These are phyloP conservation scores for Multifurca ochricompacta DNA, from an alignment of 768 basidiomycete genomes.

Conservation along the genomic window DNA sequence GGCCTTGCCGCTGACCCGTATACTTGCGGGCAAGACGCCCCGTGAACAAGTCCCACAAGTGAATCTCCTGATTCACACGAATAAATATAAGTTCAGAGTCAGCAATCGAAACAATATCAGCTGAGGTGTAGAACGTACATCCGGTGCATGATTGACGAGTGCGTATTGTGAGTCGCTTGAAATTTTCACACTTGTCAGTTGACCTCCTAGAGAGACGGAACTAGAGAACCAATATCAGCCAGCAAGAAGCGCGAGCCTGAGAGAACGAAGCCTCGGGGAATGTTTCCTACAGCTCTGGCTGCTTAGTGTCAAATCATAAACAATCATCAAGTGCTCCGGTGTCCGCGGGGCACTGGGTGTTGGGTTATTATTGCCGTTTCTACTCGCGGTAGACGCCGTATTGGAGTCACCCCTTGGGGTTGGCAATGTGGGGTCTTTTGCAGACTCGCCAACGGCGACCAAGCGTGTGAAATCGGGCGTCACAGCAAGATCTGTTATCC, in stretches of 20 bases:
- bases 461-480: constrained; percentile 79
- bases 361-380: constrained; percentile 25
- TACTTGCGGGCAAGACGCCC: constrained; percentile 70
- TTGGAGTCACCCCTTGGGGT: constrained; percentile 21
- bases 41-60: constrained; percentile 73
- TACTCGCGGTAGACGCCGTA: constrained; percentile 16
- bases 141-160: constrained; percentile 79
- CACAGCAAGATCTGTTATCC: constrained; percentile 80
- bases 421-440: constrained; percentile 23
- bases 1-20: constrained; percentile 76
- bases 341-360: constrained; percentile 31
- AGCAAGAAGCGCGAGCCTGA: constrained; percentile 10
- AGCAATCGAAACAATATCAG: constrained; percentile 8
- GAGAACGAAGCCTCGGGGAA: neutral
- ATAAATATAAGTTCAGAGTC: too few species aligned
- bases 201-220: constrained; percentile 61
- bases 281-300: constrained; percentile 54
- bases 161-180: constrained; percentile 83
- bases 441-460: constrained; percentile 73
- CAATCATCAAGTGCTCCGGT: constrained; percentile 57
- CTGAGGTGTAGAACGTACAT: constrained; percentile 44
- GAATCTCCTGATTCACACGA: constrained; percentile 60
- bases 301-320: constrained; percentile 70
- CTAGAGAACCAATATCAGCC: constrained; percentile 31
- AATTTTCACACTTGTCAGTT: constrained; percentile 82